These are phyloP conservation scores for Wickerhamiella nectarea DNA, from an alignment of 805 yeast genomes.

Conservation along the genomic window DNA sequence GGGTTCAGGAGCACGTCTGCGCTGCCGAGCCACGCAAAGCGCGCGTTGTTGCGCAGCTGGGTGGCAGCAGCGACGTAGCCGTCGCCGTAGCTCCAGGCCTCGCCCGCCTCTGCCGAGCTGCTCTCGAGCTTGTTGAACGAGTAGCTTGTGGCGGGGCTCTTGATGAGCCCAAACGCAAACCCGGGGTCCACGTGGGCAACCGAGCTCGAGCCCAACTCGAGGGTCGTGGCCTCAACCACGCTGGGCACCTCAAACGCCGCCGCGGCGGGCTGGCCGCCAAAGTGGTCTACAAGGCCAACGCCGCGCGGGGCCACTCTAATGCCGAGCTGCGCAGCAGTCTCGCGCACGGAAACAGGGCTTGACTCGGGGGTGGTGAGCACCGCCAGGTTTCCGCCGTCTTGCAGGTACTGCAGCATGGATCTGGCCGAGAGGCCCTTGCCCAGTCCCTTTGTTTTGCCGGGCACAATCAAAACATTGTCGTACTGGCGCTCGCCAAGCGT, in stretches of 20 bases:
- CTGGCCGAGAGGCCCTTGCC: slow-evolving; percentile 32
- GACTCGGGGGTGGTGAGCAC: slow-evolving; percentile 42
- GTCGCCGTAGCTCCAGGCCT: slow-evolving; percentile 15
- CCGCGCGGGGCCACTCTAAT: slow-evolving; percentile 71
- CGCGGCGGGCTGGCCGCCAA: slow-evolving; percentile 26
- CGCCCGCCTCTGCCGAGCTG: slow-evolving; percentile 11
- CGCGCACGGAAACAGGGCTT: slow-evolving; percentile 47
- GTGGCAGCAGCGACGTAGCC: slow-evolving; percentile 43
- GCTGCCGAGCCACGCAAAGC: slow-evolving; percentile 74
- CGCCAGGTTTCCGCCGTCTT: slow-evolving; percentile 63
- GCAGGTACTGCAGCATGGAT: slow-evolving; percentile 44
- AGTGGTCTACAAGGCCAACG: slow-evolving; percentile 51
- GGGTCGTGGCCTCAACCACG: slow-evolving; percentile 10
- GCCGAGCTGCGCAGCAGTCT: slow-evolving; percentile 66
- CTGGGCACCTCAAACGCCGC: slow-evolving; percentile 19
- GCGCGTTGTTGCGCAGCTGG: slow-evolving; percentile 62
- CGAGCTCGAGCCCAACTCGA: background rate
- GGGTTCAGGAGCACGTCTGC: slow-evolving; percentile 36
- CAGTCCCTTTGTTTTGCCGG: slow-evolving; percentile 34
- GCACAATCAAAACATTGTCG: slow-evolving; percentile 47
- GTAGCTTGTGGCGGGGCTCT: slow-evolving; percentile 18
- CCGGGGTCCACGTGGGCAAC: slow-evolving; percentile 16
- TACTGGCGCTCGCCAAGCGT: slow-evolving; percentile 34
- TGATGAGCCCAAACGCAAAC: slow-evolving; percentile 15
- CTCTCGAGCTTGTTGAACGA: slow-evolving; percentile 17